Base-by-base conservation (phyloP, 2,329 filamentous ascomycete genomes). In the Sclerotinia subarctica region DNA sequence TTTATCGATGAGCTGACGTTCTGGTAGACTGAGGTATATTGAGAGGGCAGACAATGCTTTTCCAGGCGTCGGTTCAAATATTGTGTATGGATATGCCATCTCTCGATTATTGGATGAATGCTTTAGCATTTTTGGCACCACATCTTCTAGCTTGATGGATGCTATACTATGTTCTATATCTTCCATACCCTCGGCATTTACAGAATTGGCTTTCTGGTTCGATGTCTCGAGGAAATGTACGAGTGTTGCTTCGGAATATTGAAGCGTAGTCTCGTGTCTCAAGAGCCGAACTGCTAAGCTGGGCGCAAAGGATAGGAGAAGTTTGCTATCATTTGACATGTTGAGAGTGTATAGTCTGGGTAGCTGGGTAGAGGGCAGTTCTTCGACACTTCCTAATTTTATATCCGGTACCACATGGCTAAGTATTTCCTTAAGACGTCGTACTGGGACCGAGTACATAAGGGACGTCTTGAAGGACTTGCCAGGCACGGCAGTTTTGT, bases 31-130 rank as follows among this genome's bases (percentile, higher is more conserved):
- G 42, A 77, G 74, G 62, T 73, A 73, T 44, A 72, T 70, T 26
- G 73, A 72, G 8, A 76, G 52, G 0, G 71, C 69, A 1, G 74
- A 77, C 11, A 77, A 70, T 19, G 75, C 66, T 15, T 63, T 70
- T 21, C 76, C 75, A 5, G 68, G 29, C 29, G 66, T 70, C 2
- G 67, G 69, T 42, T 76, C 70, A 46, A 75, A 74, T 26, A 77
- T 73, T 52, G 70, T 76, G 66, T 77, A 78, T 6, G 76, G 75
- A 49, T 76, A 74, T 57, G 72, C 73, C 70, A 76, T 72, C 65
- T 76, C 76, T 60, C 70, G 70, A 21, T 72, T 73, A 57, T 73
- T 74, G 13, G 73, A 72, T 3, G 75, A 76, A 69, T 77, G 75
- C 65, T 75, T 76, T n/a, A 78, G 68, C 52, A 78, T 52, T 68